Evolutionary conservation across 2,329 filamentous ascomycete genomes (phyloP).

Genomic region (Fusarium agapanthi): DNA sequence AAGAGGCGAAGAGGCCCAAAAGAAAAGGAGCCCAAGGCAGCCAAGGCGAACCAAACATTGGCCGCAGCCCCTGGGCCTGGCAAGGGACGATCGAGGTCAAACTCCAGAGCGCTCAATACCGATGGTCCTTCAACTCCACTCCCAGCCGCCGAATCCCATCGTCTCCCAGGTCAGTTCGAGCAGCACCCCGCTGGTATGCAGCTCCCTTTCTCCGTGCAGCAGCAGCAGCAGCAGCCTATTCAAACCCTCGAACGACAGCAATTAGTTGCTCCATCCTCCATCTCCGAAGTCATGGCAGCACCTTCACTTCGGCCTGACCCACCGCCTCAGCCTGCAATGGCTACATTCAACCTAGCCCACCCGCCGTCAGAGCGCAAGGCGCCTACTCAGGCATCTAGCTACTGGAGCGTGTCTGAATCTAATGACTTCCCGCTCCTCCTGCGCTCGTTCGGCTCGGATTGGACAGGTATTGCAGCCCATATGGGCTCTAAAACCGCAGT

Average conservation of each 20-base stretch:
- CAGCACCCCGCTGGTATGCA: conserved; percentile 53
- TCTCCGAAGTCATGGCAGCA: conserved; percentile 65
- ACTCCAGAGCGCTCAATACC: conserved; percentile 58
- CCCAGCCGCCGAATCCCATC: conserved; percentile 51
- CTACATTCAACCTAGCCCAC: conserved; percentile 61
- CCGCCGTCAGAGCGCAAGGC: conserved; percentile 59
- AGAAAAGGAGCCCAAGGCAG: conserved; percentile 53
- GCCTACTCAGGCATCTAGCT: conserved; percentile 74
- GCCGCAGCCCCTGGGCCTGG: conserved; percentile 55
- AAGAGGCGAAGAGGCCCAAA: conserved; percentile 51
- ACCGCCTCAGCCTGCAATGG: conserved; percentile 56
- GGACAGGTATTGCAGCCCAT: conserved; percentile 75
- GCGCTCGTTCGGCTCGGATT: conserved; percentile 81
- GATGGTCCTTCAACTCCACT: conserved; percentile 54
- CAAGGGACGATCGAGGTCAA: conserved; percentile 64
- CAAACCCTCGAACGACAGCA: conserved; percentile 49
- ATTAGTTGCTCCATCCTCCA: conserved; percentile 48
- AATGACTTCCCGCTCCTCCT: conserved; percentile 79
- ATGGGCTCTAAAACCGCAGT: conserved; percentile 87
- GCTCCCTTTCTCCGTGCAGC: conserved; percentile 49
- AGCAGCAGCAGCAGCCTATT: conserved; percentile 36
- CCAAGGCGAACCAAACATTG: conserved; percentile 54
- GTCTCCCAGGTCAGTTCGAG: conserved; percentile 56
- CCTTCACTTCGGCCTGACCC: conserved; percentile 65
- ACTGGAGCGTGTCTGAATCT: conserved; percentile 86